phyloP scores from a whole-genome alignment of 768 basidiomycete species.

The Pleurotus tuoliensis region DNA sequence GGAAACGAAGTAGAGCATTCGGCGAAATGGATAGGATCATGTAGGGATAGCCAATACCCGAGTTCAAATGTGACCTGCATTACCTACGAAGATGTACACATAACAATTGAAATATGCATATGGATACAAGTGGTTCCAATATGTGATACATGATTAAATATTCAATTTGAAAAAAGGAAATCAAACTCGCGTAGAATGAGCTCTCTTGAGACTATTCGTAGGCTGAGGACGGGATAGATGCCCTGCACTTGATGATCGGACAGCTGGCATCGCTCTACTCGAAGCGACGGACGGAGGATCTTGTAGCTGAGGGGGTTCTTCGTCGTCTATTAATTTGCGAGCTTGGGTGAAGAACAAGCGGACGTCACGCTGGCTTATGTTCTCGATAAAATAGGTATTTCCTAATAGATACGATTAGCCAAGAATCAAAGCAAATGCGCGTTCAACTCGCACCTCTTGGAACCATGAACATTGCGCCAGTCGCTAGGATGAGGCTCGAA shows the following conservation, averaged over 20 bases:
- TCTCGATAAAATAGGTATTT: constrained; percentile 88
- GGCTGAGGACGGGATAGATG: not conserved
- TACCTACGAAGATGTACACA: too few relatives aligned
- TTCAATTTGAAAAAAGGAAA: not conserved
- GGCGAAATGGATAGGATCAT: too few relatives aligned
- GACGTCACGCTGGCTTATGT: constrained; percentile 76
- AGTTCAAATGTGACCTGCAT: too few relatives aligned
- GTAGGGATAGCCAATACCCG: too few relatives aligned
- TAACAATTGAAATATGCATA: too few relatives aligned
- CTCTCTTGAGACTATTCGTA: not conserved
- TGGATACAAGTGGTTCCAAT: too few relatives aligned
- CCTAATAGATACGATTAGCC: constrained; percentile 38
- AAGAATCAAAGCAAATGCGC: not conserved
- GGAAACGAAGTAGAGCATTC: too few relatives aligned
- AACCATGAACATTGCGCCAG: constrained; percentile 86
- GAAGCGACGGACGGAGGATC: not conserved
- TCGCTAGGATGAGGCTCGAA: constrained; percentile 70
- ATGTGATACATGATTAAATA: not conserved
- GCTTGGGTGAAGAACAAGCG: constrained; percentile 93
- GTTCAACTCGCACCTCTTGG: constrained; percentile 64
- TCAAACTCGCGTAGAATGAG: not conserved
- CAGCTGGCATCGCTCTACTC: not conserved
- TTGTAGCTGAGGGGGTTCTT: constrained; percentile 5
- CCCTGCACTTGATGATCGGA: not conserved
- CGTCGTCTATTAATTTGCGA: constrained; percentile 27